phyloP scores from a whole-genome alignment of 805 yeast species.

The Yarrowia bubula region DNA sequence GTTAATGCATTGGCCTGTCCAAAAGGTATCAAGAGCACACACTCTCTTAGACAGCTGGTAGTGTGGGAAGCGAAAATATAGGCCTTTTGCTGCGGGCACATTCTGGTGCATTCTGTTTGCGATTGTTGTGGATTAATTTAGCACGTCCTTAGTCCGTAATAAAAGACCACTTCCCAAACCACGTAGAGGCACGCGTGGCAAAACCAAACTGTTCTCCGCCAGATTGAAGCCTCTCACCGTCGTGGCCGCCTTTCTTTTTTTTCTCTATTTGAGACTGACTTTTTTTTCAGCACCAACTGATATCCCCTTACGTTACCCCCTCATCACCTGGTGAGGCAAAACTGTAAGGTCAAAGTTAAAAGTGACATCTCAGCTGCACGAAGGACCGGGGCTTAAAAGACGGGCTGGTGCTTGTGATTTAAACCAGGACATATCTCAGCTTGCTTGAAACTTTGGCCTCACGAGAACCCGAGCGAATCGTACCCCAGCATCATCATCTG shows the following conservation, averaged over 20 bases:
- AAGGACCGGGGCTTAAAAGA: slow-evolving; percentile 21
- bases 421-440: slow-evolving; percentile 15
- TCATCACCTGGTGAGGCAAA: slow-evolving; percentile 26
- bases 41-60: background rate
- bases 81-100: background rate
- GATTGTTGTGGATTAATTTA: background rate
- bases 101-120: background rate
- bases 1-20: slow-evolving; percentile 15
- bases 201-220: no score
- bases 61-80: background rate
- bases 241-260: background rate
- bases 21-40: background rate
- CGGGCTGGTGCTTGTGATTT: slow-evolving; percentile 26
- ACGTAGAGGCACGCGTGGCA: no score
- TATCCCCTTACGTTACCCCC: slow-evolving; percentile 23
- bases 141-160: background rate
- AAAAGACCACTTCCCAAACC: background rate
- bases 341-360: slow-evolving; percentile 20
- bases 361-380: slow-evolving; percentile 23
- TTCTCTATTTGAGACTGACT: background rate
- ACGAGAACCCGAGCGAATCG: background rate
- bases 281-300: slow-evolving; percentile 9
- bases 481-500: background rate
- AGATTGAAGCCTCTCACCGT: no score
- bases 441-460: slow-evolving; percentile 3